Base-by-base conservation (phyloP, 345 rosid species). In the Euphorbia pulcherrima region DNA sequence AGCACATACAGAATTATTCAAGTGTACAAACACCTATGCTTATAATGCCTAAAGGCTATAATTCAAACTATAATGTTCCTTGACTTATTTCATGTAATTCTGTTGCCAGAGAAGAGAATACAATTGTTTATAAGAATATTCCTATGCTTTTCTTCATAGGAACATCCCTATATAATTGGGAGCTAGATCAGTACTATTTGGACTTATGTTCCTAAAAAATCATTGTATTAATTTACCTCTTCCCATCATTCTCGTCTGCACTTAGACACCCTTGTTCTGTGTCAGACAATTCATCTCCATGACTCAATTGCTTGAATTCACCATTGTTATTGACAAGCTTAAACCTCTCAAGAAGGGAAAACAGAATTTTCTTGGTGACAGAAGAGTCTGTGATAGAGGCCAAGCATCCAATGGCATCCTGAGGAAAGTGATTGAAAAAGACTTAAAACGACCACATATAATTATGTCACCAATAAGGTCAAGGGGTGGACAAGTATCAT, bases 321-420 rank as follows among this genome's bases (percentile, higher is more conserved):
- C 84, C 82, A 67, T 67, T 81, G 37, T 67, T 76, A 76, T 79
- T 74, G n/a, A 82, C 72, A 64, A 84, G 63, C 72, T 82, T 78
- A 80, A 84, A 77, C 77, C 85, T 89, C 81, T 82, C 72, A 65
- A 86, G 82, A 79, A 79, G 68, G 61, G 89, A 85, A 30, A 73
- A 68, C 7, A 91, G 82, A 75, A 83, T 83, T 44, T 71, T 84
- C 83, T 84, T 83, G 65, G 82, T 83, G 63, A 80, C 44, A 28
- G 95, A 89, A 68, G 92, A 87, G 78, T 89, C 90, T 16, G 83
- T 65, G 23, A 92, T 79, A 64, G 90, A 87, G 81, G 97, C 96
- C 80, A 91, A 73, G 86, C 89, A 89, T 73, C 86, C 84, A 65
- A 89, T 76, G 65, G 96, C 88, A 80, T 86, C 92, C 98, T 93